Conservation (phyloP, 1,284 basidiomycete species). For the Ceratorhiza oryzae-sativae region DNA sequence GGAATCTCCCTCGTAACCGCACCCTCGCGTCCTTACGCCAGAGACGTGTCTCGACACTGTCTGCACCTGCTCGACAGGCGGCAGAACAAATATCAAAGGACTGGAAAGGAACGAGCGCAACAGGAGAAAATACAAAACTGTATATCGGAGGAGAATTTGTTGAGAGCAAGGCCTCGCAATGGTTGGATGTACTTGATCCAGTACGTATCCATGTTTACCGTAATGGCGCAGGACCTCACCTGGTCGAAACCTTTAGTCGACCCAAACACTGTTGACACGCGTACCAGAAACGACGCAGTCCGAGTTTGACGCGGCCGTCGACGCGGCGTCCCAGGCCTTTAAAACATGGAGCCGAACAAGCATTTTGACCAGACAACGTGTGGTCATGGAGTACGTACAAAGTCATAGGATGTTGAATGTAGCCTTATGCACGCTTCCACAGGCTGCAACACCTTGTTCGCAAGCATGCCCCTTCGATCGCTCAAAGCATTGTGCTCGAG, state of each 20-base stretch:
- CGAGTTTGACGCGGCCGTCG: slow-evolving; percentile 88
- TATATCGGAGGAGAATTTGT: slow-evolving; percentile 89
- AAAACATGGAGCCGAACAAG: slow-evolving; percentile 89
- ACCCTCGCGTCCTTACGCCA: not conserved
- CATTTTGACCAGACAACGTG: slow-evolving; percentile 85
- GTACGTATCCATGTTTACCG: slow-evolving; percentile 56
- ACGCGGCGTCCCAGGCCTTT: slow-evolving; percentile 86
- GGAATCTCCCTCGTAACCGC: slow-evolving; percentile 24
- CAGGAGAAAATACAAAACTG: slow-evolving; percentile 86
- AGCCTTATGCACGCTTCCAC: not conserved
- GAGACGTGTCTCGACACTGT: slow-evolving; percentile 53
- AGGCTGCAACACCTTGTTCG: slow-evolving; percentile 84
- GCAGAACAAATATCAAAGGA: slow-evolving; percentile 71
- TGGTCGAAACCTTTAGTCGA: slow-evolving; percentile 58
- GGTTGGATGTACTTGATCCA: slow-evolving; percentile 88
- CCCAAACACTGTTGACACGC: slow-evolving; percentile 85
- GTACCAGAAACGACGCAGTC: slow-evolving; percentile 87
- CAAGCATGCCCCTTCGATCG: slow-evolving; percentile 77
- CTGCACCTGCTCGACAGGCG: slow-evolving; percentile 60
- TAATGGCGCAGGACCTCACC: slow-evolving; percentile 14
- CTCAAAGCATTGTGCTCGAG: slow-evolving; percentile 81
- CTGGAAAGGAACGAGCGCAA: slow-evolving; percentile 86
- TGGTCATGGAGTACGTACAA: slow-evolving; percentile 80
- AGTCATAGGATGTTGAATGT: not conserved
- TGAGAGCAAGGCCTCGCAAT: slow-evolving; percentile 77